These are phyloP conservation scores for Teunomyces stri DNA, from an alignment of 805 yeast genomes.

Conservation along the genomic window DNA sequence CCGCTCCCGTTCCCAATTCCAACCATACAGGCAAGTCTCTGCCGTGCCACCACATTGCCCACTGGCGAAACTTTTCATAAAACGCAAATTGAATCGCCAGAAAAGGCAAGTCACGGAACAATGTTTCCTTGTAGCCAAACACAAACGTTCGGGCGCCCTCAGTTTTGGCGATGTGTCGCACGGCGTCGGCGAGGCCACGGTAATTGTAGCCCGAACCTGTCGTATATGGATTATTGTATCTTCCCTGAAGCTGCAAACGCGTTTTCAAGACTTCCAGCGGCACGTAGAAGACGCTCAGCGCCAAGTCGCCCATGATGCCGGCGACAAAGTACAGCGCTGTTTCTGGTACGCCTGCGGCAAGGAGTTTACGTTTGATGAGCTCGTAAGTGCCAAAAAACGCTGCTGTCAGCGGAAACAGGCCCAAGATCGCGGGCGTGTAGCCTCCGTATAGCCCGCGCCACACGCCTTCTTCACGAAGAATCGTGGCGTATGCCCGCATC, in stretches of 20 bases:
- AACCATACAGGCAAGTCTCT: constrained; percentile 50
- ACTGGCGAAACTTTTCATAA: constrained; percentile 75
- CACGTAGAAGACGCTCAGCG: constrained; percentile 83
- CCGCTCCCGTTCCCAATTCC: constrained; percentile 87
- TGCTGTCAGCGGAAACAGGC: constrained; percentile 91
- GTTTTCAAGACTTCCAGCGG: constrained; percentile 96
- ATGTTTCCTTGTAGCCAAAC: constrained; percentile 92
- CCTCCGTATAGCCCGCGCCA: constrained; percentile 88
- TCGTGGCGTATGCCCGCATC: constrained; percentile 71
- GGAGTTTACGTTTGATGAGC: constrained; percentile 66
- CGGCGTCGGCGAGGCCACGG: constrained; percentile 69
- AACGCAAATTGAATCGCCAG: constrained; percentile 95
- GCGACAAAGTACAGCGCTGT: constrained; percentile 77
- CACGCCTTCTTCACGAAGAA: constrained; percentile 82
- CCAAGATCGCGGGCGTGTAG: constrained; percentile 85
- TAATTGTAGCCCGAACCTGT: constrained; percentile 80
- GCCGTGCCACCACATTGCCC: constrained; percentile 46
- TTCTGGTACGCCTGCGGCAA: constrained; percentile 66
- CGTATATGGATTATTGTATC: constrained; percentile 74
- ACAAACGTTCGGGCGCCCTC: constrained; percentile 81
- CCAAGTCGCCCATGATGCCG: constrained; percentile 92
- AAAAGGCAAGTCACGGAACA: constrained; percentile 90
- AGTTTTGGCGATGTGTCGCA: constrained; percentile 52
- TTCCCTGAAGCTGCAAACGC: constrained; percentile 88
- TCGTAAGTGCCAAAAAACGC: constrained; percentile 94